Base-by-base conservation (phyloP, 495 filamentous ascomycete genomes). In the Aspergillus diversus region DNA sequence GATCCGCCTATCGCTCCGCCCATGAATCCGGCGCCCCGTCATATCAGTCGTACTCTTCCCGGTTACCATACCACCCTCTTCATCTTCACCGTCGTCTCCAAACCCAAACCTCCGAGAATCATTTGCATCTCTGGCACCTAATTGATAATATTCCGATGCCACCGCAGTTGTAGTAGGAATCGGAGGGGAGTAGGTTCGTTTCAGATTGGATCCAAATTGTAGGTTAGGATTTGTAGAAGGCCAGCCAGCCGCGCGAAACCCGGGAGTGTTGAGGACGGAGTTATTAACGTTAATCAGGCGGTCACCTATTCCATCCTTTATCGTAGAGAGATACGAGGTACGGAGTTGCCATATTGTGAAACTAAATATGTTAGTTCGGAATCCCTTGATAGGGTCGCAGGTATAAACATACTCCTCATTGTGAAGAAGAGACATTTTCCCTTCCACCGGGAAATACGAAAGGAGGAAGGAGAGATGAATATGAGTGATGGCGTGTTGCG, bases 171-270 rank as follows among this genome's bases (percentile, higher is more conserved):
- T 92, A 5, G 93, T 96, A 31, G 95, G 95, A 57, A 99, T 99
- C 0, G 96, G 95, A 12, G 95, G 95, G 6, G 94, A 97, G 71
- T 99, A 93, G 34, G 92, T 96, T 59, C 95, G 86, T 72, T 96
- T 96, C 68, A 94, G 87, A 63, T 91, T 86, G 11, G 86, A 79
- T n/a, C 62, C 73, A n/a, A 64, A 73, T 60, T 74, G 72, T 33
- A 73, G 60, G 55, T 69, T 72, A 33, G 73, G 66, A 62, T 73
- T 76, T 48, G 73, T 63, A 5, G 89, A 83, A 65, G 90, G 87
- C 96, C 96, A 98, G 68, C 96, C 95, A 49, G 94, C 93, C 35
- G 92, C 89, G 71, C 95, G 94, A 79, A 97, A 98, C 54, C 92
- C 92, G n/a, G 92, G 91, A 27, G 92, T 89, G 70, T 97, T 98